Base-by-base conservation (phyloP, 177 flowering plant genomes). In the Vitis hybrid region DNA sequence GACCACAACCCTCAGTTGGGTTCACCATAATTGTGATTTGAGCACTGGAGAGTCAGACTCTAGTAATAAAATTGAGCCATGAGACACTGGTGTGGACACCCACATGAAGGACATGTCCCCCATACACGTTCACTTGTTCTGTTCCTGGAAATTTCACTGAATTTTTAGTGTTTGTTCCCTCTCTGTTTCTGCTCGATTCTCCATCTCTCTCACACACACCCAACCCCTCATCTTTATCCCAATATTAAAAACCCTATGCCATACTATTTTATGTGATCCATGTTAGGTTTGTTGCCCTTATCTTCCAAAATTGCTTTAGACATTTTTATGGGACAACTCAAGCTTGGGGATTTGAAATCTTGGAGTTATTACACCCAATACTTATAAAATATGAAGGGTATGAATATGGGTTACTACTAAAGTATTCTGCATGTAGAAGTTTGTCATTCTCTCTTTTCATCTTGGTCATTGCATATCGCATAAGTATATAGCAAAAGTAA, bases 111-210 rank as follows among this genome's bases (percentile, higher is more conserved):
- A 68, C 66, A 58, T 75, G 78, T 75, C 78, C 76, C 71, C 68
- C 67, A 63, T 70, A 3, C 66, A 64, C 67, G 13, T 71, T 26
- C 60, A 45, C 49, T 72, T 49, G 55, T 10, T 68, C 51, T 49
- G 67, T 29, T 59, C 26, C 71, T 62, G 11, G 16, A 29, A 50
- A 64, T 57, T 60, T 64, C 59, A 20, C 62, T 72, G 57, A 62
- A 62, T 72, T 73, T 39, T 67, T 80, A 71, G 80, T 70, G 75
- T 73, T 82, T 77, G 79, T 77, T 10, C 50, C 55, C 61, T 29
- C 71, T 33, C 55, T 53, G 31, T 18, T 60, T 51, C 13, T 67
- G 48, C 74, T 62, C 51, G 67, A 67, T 67, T 64, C 74, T 71
- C 62, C 64, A 15, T 16, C 20, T 64, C 72, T 67, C 65, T 60